A percentile compares a stretch with the other conserved stretches of the same genome.
Conservation (phyloP, 2,329 filamentous ascomycete species). For the Sphaceloma murrayae region DNA sequence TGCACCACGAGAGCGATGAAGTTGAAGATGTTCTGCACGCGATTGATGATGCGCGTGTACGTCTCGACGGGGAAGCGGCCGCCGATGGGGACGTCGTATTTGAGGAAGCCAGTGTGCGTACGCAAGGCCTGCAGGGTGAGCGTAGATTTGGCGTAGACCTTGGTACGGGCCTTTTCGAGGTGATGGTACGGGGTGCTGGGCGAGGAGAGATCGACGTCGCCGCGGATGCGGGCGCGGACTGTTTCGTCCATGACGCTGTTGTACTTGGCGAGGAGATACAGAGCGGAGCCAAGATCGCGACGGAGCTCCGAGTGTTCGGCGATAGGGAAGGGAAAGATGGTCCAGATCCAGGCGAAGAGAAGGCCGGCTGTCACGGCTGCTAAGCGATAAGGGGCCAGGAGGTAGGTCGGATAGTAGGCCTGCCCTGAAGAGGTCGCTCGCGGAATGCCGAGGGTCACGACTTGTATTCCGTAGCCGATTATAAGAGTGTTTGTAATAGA, state of each 20-base stretch:
- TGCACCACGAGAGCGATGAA: slow-evolving; percentile 60
- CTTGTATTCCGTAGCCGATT: slow-evolving; percentile 60
- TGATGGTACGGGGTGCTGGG: slow-evolving; percentile 46
- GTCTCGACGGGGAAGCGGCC: slow-evolving; percentile 58
- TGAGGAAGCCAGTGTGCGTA: slow-evolving; percentile 54
- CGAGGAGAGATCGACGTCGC: slow-evolving; percentile 42
- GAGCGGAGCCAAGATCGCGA: slow-evolving; percentile 55
- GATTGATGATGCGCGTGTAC: slow-evolving; percentile 55
- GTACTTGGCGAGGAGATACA: slow-evolving; percentile 67
- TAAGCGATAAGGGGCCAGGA: slow-evolving; percentile 61
- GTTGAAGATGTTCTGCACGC: slow-evolving; percentile 52
- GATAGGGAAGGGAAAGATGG: slow-evolving; percentile 63
- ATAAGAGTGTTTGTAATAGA: slow-evolving; percentile 47
- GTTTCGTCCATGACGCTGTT: slow-evolving; percentile 64
- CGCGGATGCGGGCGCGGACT: slow-evolving; percentile 50
- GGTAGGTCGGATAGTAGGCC: slow-evolving; percentile 58
- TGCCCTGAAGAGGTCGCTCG: slow-evolving; percentile 53
- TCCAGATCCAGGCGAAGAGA: slow-evolving; percentile 66
- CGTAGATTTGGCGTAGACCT: slow-evolving; percentile 59
- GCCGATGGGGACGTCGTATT: slow-evolving; percentile 62
- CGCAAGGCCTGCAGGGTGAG: slow-evolving; percentile 54
- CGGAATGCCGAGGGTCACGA: slow-evolving; percentile 52
- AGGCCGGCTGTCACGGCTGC: slow-evolving; percentile 58
- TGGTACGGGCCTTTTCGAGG: slow-evolving; percentile 49
- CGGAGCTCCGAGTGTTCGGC: slow-evolving; percentile 62